These are phyloP conservation scores for Rubroshorea leprosula DNA, from an alignment of 345 rosid genomes.

Conservation along the genomic window DNA sequence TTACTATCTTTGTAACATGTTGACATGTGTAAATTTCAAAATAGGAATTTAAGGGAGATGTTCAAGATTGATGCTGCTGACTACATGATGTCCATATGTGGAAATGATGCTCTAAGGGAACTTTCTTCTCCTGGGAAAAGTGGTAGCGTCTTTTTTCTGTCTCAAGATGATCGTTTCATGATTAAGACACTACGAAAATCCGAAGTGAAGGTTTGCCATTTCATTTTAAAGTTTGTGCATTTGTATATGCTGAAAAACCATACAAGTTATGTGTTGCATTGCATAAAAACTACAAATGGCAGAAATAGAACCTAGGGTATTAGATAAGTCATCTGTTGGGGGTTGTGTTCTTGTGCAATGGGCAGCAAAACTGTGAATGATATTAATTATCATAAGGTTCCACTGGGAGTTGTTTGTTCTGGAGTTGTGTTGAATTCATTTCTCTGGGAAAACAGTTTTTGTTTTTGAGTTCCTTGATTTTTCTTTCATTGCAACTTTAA, in stretches of 20 bases:
- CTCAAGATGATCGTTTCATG: conserved; percentile 98
- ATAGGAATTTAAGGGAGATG: conserved; percentile 93
- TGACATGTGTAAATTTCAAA: conserved; percentile 18
- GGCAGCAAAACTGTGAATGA: too few species aligned
- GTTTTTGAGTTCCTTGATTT: too few species aligned
- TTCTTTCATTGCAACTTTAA: too few species aligned
- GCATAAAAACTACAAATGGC: too few species aligned
- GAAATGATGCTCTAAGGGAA: conserved; percentile 92
- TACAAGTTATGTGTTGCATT: background rate
- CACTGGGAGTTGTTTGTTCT: too few species aligned
- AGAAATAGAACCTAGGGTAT: too few species aligned
- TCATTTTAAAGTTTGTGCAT: conserved; percentile 8
- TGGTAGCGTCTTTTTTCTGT: conserved; percentile 89
- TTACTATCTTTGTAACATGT: conserved; percentile 10
- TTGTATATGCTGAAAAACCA: background rate
- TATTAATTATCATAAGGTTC: too few species aligned
- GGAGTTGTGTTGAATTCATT: too few species aligned
- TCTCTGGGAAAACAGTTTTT: too few species aligned
- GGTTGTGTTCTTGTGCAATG: too few species aligned
- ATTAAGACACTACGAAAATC: conserved; percentile 94
- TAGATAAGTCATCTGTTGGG: too few species aligned
- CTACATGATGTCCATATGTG: conserved; percentile 98
- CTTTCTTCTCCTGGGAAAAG: conserved; percentile 99
- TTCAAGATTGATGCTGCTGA: conserved; percentile 99
- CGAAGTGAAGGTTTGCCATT: conserved; percentile 82